These are phyloP conservation scores for Parasitella parasitica DNA, from an alignment of 371 early-diverging fungal genomes.

Conservation along the genomic window DNA sequence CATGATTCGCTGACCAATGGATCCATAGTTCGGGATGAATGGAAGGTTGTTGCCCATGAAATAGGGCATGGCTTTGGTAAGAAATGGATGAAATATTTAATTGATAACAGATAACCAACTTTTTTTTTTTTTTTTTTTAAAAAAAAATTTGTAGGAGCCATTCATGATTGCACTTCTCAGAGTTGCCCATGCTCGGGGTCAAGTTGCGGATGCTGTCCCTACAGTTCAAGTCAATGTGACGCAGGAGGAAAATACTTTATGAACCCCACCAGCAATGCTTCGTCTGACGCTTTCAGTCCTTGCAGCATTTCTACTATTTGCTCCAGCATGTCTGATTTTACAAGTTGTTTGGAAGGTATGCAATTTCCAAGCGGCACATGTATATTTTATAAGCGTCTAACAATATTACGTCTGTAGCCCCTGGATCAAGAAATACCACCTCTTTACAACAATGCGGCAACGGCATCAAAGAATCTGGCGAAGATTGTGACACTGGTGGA, in stretches of 20 bases:
- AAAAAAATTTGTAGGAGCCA: slow-evolving; percentile 48
- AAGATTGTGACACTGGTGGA: slow-evolving; percentile 94
- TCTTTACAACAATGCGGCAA: slow-evolving; percentile 87
- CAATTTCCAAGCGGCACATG: no score
- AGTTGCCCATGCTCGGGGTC: slow-evolving; percentile 60
- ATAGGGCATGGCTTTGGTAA: slow-evolving; percentile 89
- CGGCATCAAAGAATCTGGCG: slow-evolving; percentile 87
- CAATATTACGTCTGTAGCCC: slow-evolving; percentile 50
- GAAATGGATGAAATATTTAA: no score
- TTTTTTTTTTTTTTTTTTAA: no score
- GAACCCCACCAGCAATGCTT: slow-evolving; percentile 84
- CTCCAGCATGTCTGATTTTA: slow-evolving; percentile 38
- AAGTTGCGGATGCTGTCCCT: slow-evolving; percentile 72
- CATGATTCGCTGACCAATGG: no score
- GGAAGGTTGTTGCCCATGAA: slow-evolving; percentile 97
- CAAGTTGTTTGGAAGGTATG: slow-evolving; percentile 60
- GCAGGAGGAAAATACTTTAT: slow-evolving; percentile 80
- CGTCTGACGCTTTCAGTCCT: slow-evolving; percentile 74
- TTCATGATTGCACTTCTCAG: slow-evolving; percentile 68
- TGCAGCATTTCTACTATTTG: slow-evolving; percentile 83
- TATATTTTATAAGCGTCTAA: no score
- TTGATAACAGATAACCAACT: no score
- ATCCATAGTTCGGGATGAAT: slow-evolving; percentile 76
- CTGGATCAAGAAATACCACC: slow-evolving; percentile 49
- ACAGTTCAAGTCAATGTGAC: slow-evolving; percentile 71